Evolutionary conservation across 352 stramenopile genomes (phyloP).

Genomic region (Phytophthora agathidicida): DNA sequence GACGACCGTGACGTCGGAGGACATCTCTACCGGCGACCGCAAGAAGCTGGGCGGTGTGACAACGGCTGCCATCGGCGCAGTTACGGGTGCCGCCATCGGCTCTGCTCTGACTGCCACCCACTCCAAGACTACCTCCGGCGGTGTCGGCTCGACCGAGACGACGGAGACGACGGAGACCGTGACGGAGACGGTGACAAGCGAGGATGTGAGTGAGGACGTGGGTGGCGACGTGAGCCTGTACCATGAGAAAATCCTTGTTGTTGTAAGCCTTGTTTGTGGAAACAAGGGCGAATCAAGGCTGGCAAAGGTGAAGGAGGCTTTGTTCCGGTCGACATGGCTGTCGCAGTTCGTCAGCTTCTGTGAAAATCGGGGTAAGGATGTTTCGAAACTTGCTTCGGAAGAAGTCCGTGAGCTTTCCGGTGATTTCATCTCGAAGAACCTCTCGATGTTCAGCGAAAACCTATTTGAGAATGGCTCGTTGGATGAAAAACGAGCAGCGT

Average conservation of each 20-base stretch:
- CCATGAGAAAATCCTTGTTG: conserved; percentile 5
- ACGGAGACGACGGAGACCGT: conserved; percentile 1
- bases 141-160: conserved; percentile 1
- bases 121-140: not conserved
- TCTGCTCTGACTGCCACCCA: not conserved
- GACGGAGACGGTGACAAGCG: not conserved
- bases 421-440: conserved; percentile 16
- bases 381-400: conserved; percentile 4
- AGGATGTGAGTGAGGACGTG: not conserved
- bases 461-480: conserved; percentile 23
- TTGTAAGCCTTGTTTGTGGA: conserved; percentile 1
- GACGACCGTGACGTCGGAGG: not conserved
- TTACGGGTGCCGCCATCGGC: not conserved
- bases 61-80: not conserved
- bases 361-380: conserved; percentile 8
- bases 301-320: conserved; percentile 12
- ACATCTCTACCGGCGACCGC: not conserved
- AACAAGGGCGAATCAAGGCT: conserved; percentile 1
- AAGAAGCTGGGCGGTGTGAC: not conserved
- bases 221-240: not conserved
- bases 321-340: conserved; percentile 7
- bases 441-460: conserved; percentile 25
- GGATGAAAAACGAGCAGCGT: conserved; percentile 26
- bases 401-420: conserved; percentile 16
- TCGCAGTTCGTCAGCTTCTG: conserved; percentile 20